phyloP scores from a whole-genome alignment of 2,329 filamentous ascomycete genomes.

The Fusarium vanettenii region DNA sequence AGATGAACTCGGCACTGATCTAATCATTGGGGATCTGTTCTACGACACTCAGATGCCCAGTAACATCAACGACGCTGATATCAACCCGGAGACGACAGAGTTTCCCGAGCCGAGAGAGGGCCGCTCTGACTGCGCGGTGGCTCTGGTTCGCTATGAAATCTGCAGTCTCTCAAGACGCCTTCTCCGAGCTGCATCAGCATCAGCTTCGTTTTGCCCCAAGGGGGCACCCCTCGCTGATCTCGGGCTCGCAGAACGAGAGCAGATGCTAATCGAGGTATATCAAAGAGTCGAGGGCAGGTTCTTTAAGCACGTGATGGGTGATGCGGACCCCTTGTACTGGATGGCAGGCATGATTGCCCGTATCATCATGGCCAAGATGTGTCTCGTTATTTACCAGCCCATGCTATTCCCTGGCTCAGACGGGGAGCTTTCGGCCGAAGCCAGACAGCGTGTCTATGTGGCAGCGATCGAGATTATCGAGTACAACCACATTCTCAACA shows the following conservation, averaged over 20 bases:
- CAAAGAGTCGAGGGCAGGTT: conserved; percentile 66
- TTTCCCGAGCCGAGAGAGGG: conserved; percentile 60
- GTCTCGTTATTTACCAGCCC: conserved; percentile 81
- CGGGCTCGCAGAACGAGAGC: conserved; percentile 52
- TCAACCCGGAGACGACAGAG: conserved; percentile 59
- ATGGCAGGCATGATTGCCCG: conserved; percentile 75
- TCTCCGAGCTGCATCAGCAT: conserved; percentile 48
- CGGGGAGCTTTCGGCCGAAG: conserved; percentile 68
- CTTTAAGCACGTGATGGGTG: conserved; percentile 62
- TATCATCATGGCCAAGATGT: conserved; percentile 82
- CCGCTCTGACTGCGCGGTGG: conserved; percentile 63
- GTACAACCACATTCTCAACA: conserved; percentile 72
- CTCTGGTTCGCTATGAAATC: conserved; percentile 64
- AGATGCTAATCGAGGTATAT: conserved; percentile 64
- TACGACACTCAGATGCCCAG: conserved; percentile 62
- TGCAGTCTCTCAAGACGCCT: conserved; percentile 53
- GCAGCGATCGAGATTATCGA: conserved; percentile 82
- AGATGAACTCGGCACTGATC: conserved; percentile 64
- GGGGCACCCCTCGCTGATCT: conserved; percentile 36
- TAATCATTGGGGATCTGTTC: conserved; percentile 53
- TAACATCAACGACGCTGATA: conserved; percentile 63
- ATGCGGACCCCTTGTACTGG: conserved; percentile 70
- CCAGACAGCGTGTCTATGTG: conserved; percentile 75
- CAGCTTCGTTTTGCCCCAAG: conserved; percentile 46
- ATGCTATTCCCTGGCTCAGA: conserved; percentile 70